Evolutionary conservation across 345 rosid genomes (phyloP).

Genomic region (Melastoma malabathricum): DNA sequence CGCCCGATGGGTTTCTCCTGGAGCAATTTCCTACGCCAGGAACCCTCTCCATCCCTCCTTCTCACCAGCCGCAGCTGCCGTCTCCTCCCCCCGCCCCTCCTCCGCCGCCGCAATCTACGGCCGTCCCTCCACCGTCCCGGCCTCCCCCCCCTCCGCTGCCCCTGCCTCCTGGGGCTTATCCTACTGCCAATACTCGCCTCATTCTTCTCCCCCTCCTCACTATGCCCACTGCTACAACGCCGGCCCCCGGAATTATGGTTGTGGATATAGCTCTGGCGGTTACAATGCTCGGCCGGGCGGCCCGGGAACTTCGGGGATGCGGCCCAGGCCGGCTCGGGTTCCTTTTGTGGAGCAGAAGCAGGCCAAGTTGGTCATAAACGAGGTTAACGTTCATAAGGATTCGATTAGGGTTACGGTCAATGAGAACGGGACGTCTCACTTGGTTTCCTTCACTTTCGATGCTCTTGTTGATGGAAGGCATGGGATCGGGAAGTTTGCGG

Average conservation of each 20-base stretch:
- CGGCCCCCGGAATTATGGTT: too few relatives aligned
- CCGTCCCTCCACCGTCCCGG: conserved; percentile 1
- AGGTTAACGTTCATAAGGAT: conserved; percentile 28
- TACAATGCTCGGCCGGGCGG: background rate
- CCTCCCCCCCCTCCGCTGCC: conserved; percentile 4
- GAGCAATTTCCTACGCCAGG: conserved; percentile 2
- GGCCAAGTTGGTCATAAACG: conserved; percentile 31
- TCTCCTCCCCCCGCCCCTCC: background rate
- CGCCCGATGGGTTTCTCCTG: background rate
- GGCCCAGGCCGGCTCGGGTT: conserved; percentile 7
- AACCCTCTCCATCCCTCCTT: background rate
- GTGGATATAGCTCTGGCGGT: too few relatives aligned
- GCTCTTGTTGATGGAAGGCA: conserved; percentile 39
- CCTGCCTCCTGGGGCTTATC: background rate
- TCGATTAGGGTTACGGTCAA: conserved; percentile 21
- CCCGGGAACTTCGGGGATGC: background rate
- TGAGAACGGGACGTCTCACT: conserved; percentile 12
- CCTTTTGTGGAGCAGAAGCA: conserved; percentile 24
- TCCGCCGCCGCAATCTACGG: background rate
- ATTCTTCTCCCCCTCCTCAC: conserved; percentile 1
- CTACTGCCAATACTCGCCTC: conserved; percentile 1
- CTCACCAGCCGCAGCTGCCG: conserved; percentile 1
- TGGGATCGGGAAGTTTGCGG: background rate
- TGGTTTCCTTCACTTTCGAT: conserved; percentile 41
- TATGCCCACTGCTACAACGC: conserved; percentile 5